These are phyloP conservation scores for Astragalus membranaceus DNA, from an alignment of 306 rosid genomes.

Conservation along the genomic window DNA sequence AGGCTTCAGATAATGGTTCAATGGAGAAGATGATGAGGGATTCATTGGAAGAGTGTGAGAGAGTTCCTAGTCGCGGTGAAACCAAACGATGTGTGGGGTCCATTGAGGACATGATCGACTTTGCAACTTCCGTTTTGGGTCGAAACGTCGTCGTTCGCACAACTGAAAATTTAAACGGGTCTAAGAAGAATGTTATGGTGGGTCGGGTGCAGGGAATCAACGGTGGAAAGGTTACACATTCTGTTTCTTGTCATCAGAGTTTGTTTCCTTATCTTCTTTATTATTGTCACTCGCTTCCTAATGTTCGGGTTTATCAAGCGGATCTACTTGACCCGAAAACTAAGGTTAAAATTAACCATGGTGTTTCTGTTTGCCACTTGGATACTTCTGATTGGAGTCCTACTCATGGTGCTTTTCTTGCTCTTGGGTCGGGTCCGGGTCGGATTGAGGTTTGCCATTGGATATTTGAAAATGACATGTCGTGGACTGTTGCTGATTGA, in stretches of 20 bases:
- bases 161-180: conserved; percentile 57
- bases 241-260: conserved; percentile 96
- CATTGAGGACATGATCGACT: conserved; percentile 87
- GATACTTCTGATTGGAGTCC: conserved; percentile 92
- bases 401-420: conserved; percentile 70
- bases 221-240: conserved; percentile 74
- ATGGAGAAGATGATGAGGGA: conserved; percentile 70
- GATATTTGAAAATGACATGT: conserved; percentile 94
- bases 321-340: conserved; percentile 62
- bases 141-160: conserved; percentile 63
- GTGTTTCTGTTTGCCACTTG: conserved; percentile 84
- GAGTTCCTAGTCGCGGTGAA: conserved; percentile 65
- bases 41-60: conserved; percentile 69
- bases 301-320: conserved; percentile 86
- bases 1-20: conserved; percentile 64
- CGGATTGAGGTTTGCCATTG: conserved; percentile 92
- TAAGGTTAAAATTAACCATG: conserved; percentile 62
- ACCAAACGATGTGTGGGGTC: conserved; percentile 88
- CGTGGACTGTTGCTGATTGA: conserved; percentile 75
- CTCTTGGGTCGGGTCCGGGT: conserved; percentile 83
- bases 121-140: conserved; percentile 72
- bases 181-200: conserved; percentile 48
- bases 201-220: conserved; percentile 63
- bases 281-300: conserved; percentile 94
- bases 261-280: conserved; percentile 81